phyloP scores from a whole-genome alignment of 305 asterid species.

The Fraxinus paxiana region DNA sequence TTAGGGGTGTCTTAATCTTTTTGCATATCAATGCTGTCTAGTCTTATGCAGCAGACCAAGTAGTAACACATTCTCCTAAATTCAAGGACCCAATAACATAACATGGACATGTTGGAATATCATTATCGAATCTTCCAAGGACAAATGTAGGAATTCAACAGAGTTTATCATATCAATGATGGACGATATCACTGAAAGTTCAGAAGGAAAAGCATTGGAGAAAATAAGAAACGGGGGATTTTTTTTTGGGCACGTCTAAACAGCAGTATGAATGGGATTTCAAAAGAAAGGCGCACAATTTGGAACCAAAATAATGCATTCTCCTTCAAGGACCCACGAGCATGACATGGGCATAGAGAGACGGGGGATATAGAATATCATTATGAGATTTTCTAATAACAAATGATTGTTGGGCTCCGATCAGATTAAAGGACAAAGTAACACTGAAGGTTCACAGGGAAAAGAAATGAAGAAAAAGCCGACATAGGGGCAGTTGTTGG shows the following conservation, averaged over 20 bases:
- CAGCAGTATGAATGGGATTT: not conserved
- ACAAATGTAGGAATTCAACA: not conserved
- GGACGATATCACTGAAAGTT: not conserved
- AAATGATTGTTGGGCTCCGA: not conserved
- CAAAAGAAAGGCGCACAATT: not conserved
- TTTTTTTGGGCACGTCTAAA: not conserved
- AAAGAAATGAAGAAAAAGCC: not conserved
- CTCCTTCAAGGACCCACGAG: not conserved
- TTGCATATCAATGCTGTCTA: not conserved
- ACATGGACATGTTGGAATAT: not conserved
- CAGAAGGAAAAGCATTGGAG: not conserved
- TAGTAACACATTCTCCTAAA: not conserved
- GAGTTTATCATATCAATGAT: not conserved
- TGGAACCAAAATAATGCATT: not conserved
- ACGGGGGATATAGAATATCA: not conserved
- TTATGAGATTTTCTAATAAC: not conserved
- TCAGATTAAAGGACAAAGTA: not conserved
- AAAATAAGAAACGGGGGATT: not conserved
- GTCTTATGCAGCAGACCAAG: not conserved
- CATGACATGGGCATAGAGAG: not conserved
- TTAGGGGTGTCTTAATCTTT: not conserved
- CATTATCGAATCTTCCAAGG: not conserved
- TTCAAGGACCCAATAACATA: not conserved
- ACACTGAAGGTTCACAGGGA: not conserved
- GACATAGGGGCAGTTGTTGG: not conserved